Conservation (phyloP, 371 early-diverging fungal genomes). For the Mucor sp. region DNA sequence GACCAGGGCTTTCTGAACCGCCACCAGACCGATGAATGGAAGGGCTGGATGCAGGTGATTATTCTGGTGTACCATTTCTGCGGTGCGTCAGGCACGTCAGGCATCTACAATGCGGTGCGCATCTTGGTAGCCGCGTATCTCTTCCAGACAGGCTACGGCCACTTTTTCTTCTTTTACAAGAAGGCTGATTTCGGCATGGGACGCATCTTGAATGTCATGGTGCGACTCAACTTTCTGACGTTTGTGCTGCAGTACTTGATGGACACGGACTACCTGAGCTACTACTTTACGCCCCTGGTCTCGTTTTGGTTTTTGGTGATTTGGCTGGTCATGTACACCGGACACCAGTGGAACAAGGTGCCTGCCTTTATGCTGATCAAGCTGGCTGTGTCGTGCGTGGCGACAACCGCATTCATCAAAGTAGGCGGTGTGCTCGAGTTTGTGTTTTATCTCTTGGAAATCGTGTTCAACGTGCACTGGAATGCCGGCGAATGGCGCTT, state of each 20-base stretch:
- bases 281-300: slow-evolving; percentile 83
- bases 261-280: slow-evolving; percentile 70
- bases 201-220: slow-evolving; percentile 63
- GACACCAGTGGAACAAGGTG: slow-evolving; percentile 46
- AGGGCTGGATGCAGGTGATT: slow-evolving; percentile 85
- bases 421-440: slow-evolving; percentile 45
- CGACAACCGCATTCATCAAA: slow-evolving; percentile 46
- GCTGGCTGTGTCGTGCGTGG: slow-evolving; percentile 38
- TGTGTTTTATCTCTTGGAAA: slow-evolving; percentile 40
- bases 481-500: slow-evolving; percentile 67
- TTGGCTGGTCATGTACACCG: slow-evolving; percentile 68
- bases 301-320: slow-evolving; percentile 72
- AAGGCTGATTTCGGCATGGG: slow-evolving; percentile 67
- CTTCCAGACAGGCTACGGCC: slow-evolving; percentile 83
- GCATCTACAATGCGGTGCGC: slow-evolving; percentile 73
- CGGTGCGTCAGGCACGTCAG: slow-evolving; percentile 62
- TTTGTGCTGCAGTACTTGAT: slow-evolving; percentile 67
- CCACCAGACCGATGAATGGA: slow-evolving; percentile 84
- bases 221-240: slow-evolving; percentile 72
- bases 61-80: slow-evolving; percentile 75
- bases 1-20: slow-evolving; percentile 69
- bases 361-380: slow-evolving; percentile 52
- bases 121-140: slow-evolving; percentile 76
- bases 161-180: slow-evolving; percentile 71
- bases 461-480: slow-evolving; percentile 58